Conservation (phyloP, 1,139 yeast species). For the Geotrichum reessii region DNA sequence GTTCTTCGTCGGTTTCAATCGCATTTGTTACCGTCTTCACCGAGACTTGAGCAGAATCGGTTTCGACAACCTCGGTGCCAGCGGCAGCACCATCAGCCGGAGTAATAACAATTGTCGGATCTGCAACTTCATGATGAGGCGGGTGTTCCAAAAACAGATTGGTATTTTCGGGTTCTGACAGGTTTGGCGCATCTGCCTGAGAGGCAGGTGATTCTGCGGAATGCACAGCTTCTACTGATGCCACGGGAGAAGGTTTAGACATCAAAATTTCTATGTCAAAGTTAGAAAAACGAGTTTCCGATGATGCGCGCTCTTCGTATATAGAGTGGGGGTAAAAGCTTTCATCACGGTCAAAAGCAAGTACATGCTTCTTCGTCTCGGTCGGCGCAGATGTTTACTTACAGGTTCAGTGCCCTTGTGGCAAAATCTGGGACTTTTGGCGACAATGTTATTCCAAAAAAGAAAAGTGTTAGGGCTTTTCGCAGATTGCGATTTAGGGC, state of each 20-base stretch:
- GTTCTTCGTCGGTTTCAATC: neutral
- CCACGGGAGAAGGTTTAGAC: neutral
- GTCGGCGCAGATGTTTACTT: neutral
- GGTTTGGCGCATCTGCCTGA: neutral
- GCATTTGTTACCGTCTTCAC: neutral
- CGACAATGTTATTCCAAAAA: neutral
- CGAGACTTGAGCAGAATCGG: neutral
- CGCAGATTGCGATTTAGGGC: constrained; percentile 1
- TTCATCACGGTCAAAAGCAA: too few relatives aligned
- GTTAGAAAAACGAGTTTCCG: too few relatives aligned
- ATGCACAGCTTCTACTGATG: neutral
- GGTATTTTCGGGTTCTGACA: neutral
- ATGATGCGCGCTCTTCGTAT: too few relatives aligned
- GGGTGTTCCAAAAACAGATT: neutral
- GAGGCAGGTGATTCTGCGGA: neutral
- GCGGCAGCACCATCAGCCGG: neutral
- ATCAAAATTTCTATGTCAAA: neutral
- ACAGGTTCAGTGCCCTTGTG: neutral
- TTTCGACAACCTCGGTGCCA: neutral
- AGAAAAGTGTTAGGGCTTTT: constrained; percentile 5
- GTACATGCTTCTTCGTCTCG: neutral
- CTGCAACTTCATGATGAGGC: neutral
- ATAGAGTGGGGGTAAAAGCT: too few relatives aligned
- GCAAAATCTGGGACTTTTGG: neutral
- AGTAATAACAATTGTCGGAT: neutral